These are phyloP conservation scores for Bocquillonia castaneifolia DNA, from an alignment of 441 rosid genomes.

Conservation along the genomic window DNA sequence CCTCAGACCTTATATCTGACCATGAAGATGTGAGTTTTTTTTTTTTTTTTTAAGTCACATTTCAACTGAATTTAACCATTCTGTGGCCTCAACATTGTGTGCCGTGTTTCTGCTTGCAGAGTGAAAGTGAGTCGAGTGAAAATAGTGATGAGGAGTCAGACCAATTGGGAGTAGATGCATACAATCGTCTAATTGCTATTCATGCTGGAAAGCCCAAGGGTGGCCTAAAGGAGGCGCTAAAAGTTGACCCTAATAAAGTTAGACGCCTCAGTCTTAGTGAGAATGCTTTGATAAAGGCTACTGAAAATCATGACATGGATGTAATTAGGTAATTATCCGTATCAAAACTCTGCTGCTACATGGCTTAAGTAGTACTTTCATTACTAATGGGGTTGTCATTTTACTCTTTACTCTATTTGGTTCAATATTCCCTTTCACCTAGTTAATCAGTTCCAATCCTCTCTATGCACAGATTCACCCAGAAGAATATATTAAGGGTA, in stretches of 20 bases:
- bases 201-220: constrained; percentile 93
- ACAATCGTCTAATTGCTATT: constrained; percentile 72
- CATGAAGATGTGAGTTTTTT: constrained; percentile 32
- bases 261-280: constrained; percentile 87
- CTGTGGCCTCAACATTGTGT: neutral
- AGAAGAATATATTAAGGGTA: constrained; percentile 71
- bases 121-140: constrained; percentile 31
- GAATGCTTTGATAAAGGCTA: constrained; percentile 61
- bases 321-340: constrained; percentile 50
- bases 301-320: constrained; percentile 49
- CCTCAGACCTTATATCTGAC: constrained; percentile 26
- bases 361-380: neutral
- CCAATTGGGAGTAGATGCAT: constrained; percentile 37
- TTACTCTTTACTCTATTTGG: neutral
- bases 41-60: neutral
- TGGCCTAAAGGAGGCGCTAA: constrained; percentile 51
- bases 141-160: constrained; percentile 45
- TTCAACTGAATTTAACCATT: neutral
- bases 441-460: constrained; percentile 1
- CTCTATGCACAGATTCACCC: constrained; percentile 56
- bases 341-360: neutral
- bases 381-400: neutral
- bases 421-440: neutral
- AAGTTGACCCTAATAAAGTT: constrained; percentile 59
- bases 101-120: constrained; percentile 32